Percentiles rank a stretch among this genome's conserved stretches.
phyloP scores from a whole-genome alignment of 306 rosid genomes.

The cucumber (Cucumis sativus) region DNA sequence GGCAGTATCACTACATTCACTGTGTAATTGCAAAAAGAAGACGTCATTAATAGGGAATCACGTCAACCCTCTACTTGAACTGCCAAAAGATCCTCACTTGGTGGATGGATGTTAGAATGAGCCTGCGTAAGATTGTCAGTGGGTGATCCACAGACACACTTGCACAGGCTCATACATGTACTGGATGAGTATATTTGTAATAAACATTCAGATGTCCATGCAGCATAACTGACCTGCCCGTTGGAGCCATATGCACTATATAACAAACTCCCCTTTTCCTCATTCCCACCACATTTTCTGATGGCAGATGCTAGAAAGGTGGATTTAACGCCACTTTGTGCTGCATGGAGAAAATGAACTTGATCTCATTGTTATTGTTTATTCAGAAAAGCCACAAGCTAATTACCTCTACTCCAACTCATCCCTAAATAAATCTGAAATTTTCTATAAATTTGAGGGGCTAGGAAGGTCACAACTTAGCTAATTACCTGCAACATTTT shows the following conservation, averaged over 20 bases:
- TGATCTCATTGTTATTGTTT: constrained; percentile 4
- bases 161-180: neutral
- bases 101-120: neutral
- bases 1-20: neutral
- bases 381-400: neutral
- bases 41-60: neutral
- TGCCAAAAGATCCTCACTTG: neutral
- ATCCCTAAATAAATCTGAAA: neutral
- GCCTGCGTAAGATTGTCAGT: neutral
- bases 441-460: neutral
- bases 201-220: neutral
- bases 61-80: neutral
- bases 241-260: constrained; percentile 86
- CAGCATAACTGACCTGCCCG: constrained; percentile 56
- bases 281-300: constrained; percentile 90
- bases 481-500: neutral
- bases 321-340: constrained; percentile 71
- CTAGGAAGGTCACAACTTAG: neutral
- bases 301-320: constrained; percentile 83
- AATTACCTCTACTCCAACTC: neutral
- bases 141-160: neutral
- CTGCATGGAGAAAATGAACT: constrained; percentile 26
- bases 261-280: constrained; percentile 61
- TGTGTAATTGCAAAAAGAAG: too few species aligned
- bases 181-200: neutral